These are phyloP conservation scores for Mucor saturninus DNA, from an alignment of 371 early-diverging fungal genomes.

Conservation along the genomic window DNA sequence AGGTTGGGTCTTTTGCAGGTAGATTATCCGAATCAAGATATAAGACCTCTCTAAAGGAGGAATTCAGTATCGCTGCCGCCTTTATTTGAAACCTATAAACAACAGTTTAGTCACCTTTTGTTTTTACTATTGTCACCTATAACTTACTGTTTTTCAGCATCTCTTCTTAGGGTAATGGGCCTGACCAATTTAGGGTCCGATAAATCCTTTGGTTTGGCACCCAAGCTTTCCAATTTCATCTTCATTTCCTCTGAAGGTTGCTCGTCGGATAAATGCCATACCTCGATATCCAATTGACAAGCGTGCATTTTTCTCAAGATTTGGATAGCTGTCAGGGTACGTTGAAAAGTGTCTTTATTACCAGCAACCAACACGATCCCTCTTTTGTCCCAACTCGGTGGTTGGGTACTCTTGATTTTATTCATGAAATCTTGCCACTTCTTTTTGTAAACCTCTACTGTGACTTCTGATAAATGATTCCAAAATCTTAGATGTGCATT, in stretches of 20 bases:
- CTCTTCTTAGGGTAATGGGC: conserved; percentile 32
- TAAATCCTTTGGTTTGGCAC: conserved; percentile 34
- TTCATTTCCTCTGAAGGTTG: conserved; percentile 21
- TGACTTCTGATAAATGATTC: conserved; percentile 21
- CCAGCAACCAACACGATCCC: conserved; percentile 52
- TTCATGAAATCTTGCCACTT: conserved; percentile 42
- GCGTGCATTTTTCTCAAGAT: conserved; percentile 30
- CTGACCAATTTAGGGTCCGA: conserved; percentile 31
- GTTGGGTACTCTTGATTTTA: conserved; percentile 10
- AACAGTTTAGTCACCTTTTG: neutral
- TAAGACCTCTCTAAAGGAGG: conserved; percentile 51
- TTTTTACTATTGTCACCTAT: neutral
- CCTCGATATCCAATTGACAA: conserved; percentile 39
- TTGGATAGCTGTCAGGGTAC: conserved; percentile 37
- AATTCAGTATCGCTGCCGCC: conserved; percentile 53
- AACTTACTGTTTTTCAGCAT: conserved; percentile 48
- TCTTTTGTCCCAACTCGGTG: conserved; percentile 15
- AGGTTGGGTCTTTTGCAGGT: conserved; percentile 48
- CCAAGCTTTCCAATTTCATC: conserved; percentile 19
- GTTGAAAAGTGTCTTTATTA: conserved; percentile 45
- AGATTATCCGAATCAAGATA: conserved; percentile 64
- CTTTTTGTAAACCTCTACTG: conserved; percentile 23
- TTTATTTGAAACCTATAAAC: conserved; percentile 52
- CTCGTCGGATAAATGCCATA: conserved; percentile 52
- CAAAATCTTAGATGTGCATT: conserved; percentile 42